A percentile compares a stretch with the other conserved stretches of the same genome.
Evolutionary conservation across 495 filamentous ascomycete species (phyloP).

Genomic region (Amniculicola lignicola): DNA sequence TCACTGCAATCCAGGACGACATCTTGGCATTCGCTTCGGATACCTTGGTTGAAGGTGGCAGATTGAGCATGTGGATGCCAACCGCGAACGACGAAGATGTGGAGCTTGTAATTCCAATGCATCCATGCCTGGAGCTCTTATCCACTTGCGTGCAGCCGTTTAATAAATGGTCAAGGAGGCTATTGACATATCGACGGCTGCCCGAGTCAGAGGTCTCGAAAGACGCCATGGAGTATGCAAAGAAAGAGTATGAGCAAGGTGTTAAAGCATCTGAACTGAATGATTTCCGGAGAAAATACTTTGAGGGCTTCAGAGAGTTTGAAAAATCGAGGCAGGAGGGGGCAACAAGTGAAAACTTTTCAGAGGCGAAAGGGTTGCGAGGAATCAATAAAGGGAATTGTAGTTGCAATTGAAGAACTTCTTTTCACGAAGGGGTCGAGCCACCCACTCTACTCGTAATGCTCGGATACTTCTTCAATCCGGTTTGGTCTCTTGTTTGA

Average conservation of each 20-base stretch:
- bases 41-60: constrained; percentile 75
- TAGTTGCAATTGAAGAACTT: no score
- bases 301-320: constrained; percentile 38
- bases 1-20: constrained; percentile 82
- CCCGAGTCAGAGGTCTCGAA: constrained; percentile 8
- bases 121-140: constrained; percentile 72
- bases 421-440: no score
- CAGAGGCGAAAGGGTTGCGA: not conserved
- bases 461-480: no score
- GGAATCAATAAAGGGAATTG: no score
- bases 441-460: no score
- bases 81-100: constrained; percentile 66
- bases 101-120: constrained; percentile 71
- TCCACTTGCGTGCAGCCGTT: constrained; percentile 81
- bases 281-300: constrained; percentile 34
- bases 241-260: constrained; percentile 23
- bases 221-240: not conserved
- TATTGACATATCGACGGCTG: constrained; percentile 28
- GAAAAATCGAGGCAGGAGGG: constrained; percentile 1
- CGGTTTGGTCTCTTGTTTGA: not conserved
- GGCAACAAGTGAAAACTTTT: not conserved
- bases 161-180: constrained; percentile 60
- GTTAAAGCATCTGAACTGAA: constrained; percentile 20
- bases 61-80: constrained; percentile 96
- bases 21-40: constrained; percentile 76